Evolutionary conservation across 768 basidiomycete species (phyloP), one percentile per base, ranked within the genome.

Genomic region (Suillus decipiens): DNA sequence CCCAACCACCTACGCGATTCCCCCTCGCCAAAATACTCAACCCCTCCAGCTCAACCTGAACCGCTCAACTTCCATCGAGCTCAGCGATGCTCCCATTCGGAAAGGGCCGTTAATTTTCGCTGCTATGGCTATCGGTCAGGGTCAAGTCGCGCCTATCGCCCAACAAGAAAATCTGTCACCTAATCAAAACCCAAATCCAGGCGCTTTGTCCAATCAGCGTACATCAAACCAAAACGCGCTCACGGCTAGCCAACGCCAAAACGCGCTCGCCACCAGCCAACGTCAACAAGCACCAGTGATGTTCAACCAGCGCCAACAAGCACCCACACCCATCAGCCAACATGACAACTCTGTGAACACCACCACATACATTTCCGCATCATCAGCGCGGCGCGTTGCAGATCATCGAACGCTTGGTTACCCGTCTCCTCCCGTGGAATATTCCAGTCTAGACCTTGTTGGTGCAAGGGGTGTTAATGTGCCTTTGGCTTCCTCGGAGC

Each of bases 61-160:
- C 47, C 48, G 28, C 1, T 50, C 48, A 3, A 28, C 48, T 10
- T 1, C 65, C 5, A 19, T 56, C 62, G 72, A 61, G 60, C 66
- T 39, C 60, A 53, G 48, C 59, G 6, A 67, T 69, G 34, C 67
- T 64, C 65, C 71, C 4, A 51, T 73, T 6, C 78, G 77, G 61
- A 83, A 82, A 22, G 85, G 84, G 24, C 87, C 89, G 1, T 78
- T 86, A 28, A 90, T 90, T 37, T 90, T 90, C 61, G 72, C 86
- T 7, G 85, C 87, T 4, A 85, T 83, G 81, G 76, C 79, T 7
- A 47, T 22, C 5, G n/a, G 11, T 12, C 47, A 48, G 2, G 43
- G 3, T 2, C 43, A 43, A n/a, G n/a, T 11, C 3, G 11, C 47
- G 5, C 7, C 48, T 9, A 28, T 31, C 15, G 24, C 8, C 0